phyloP scores from a whole-genome alignment of 2,329 filamentous ascomycete species.

The Lasiodiplodia gonubiensis region DNA sequence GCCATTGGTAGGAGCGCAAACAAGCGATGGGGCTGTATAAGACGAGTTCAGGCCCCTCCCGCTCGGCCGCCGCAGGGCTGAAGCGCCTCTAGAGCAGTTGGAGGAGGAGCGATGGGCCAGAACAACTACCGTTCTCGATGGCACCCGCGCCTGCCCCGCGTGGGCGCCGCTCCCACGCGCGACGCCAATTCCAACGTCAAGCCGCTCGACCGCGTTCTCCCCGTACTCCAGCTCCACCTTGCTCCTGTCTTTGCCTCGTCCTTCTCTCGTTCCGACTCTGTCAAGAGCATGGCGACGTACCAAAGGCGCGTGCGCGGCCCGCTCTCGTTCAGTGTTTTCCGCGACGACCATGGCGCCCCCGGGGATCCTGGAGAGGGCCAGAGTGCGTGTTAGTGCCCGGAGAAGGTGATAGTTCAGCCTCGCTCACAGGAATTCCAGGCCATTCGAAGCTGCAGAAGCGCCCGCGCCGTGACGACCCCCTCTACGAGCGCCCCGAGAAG shows the following conservation, averaged over 20 bases:
- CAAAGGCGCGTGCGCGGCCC: constrained; percentile 7
- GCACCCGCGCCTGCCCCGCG: constrained; percentile 14
- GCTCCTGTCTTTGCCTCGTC: constrained; percentile 13
- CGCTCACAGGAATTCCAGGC: neutral
- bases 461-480: neutral
- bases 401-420: neutral
- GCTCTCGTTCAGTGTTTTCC: constrained; percentile 21
- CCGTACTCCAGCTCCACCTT: constrained; percentile 17
- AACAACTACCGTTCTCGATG: constrained; percentile 13
- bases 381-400: constrained; percentile 6
- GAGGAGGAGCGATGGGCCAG: constrained; percentile 19
- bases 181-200: constrained; percentile 1
- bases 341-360: neutral
- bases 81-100: neutral
- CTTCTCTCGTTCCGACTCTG: neutral
- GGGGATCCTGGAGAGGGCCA: neutral
- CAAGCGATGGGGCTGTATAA: constrained; percentile 21
- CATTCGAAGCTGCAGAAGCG: constrained; percentile 11
- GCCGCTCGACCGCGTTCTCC: constrained; percentile 16
- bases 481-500: neutral
- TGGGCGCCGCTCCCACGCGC: neutral
- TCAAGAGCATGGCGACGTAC: constrained; percentile 16
- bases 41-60: constrained; percentile 10
- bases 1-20: constrained; percentile 23
- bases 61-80: constrained; percentile 10